Evolutionary conservation across 495 filamentous ascomycete species (phyloP).

Genomic region (Geopyxis carbonaria): DNA sequence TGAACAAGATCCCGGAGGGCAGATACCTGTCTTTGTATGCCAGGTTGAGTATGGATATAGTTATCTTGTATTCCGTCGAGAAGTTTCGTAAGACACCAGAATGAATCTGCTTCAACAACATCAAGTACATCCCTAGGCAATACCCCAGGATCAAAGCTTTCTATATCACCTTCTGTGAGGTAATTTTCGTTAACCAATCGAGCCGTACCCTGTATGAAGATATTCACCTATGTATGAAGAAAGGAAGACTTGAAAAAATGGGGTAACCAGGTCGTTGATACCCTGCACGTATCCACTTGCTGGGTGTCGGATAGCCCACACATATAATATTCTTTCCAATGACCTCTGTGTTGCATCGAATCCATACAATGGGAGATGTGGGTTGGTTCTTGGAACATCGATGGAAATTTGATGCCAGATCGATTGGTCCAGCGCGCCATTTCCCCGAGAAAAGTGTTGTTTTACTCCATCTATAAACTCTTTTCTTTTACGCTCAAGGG

Average conservation of each 20-base stretch:
- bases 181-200: too few relatives aligned
- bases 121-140: slow-evolving; percentile 80
- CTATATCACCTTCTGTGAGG: slow-evolving; percentile 22
- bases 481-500: slow-evolving; percentile 85
- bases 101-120: slow-evolving; percentile 92
- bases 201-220: neutral
- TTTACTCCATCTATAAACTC: slow-evolving; percentile 93
- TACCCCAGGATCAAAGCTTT: slow-evolving; percentile 60
- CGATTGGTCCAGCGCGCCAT: slow-evolving; percentile 65
- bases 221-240: slow-evolving; percentile 56
- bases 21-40: slow-evolving; percentile 83
- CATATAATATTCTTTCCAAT: slow-evolving; percentile 82
- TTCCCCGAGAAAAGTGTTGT: slow-evolving; percentile 74
- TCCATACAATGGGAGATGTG: slow-evolving; percentile 81
- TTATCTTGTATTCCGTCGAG: slow-evolving; percentile 97
- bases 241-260: slow-evolving; percentile 94
- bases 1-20: slow-evolving; percentile 76
- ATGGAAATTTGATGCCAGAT: slow-evolving; percentile 99
- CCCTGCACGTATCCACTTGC: slow-evolving; percentile 96
- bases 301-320: slow-evolving; percentile 95
- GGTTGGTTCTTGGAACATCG: slow-evolving; percentile 91
- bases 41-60: slow-evolving; percentile 92
- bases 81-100: slow-evolving; percentile 94
- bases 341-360: slow-evolving; percentile 93
- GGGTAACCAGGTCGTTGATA: slow-evolving; percentile 94